Percentiles rank a stretch among this genome's conserved stretches.
Evolutionary conservation across 129 eudicot genomes (phyloP).

Genomic region (Deinandra increscens): DNA sequence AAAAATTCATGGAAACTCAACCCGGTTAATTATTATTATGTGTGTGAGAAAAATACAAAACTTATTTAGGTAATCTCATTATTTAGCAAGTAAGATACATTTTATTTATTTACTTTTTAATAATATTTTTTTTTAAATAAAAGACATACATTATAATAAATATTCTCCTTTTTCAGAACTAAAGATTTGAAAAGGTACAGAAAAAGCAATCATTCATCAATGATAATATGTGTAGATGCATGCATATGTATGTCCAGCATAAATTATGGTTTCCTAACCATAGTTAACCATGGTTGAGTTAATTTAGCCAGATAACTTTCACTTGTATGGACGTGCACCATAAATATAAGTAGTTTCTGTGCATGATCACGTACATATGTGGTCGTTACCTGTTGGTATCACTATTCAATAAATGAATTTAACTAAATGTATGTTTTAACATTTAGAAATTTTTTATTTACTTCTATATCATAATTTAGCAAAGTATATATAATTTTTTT

Average conservation of each 20-base stretch:
- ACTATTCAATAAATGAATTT: neutral
- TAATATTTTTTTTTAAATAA: no score
- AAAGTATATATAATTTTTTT: neutral
- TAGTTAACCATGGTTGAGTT: conserved; percentile 40
- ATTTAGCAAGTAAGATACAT: no score
- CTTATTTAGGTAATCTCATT: no score
- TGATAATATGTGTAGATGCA: conserved; percentile 38
- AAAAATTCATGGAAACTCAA: neutral
- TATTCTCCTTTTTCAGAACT: conserved; percentile 34
- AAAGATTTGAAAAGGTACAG: conserved; percentile 43
- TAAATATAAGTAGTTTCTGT: conserved; percentile 25
- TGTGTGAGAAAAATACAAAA: no score
- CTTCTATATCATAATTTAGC: neutral
- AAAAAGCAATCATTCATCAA: conserved; percentile 82
- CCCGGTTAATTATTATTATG: no score
- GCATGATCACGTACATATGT: conserved; percentile 27
- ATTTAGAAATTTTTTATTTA: neutral
- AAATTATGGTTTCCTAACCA: conserved; percentile 28
- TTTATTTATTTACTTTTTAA: no score
- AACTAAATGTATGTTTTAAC: no score
- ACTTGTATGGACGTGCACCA: conserved; percentile 32
- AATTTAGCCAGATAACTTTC: conserved; percentile 23
- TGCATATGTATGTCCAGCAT: conserved; percentile 29
- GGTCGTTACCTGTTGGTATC: neutral
- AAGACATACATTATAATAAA: no score